Evolutionary conservation across 2,329 filamentous ascomycete genomes (phyloP), one percentile per base, ranked within the genome.

Genomic region (Colletotrichum spinosum): DNA sequence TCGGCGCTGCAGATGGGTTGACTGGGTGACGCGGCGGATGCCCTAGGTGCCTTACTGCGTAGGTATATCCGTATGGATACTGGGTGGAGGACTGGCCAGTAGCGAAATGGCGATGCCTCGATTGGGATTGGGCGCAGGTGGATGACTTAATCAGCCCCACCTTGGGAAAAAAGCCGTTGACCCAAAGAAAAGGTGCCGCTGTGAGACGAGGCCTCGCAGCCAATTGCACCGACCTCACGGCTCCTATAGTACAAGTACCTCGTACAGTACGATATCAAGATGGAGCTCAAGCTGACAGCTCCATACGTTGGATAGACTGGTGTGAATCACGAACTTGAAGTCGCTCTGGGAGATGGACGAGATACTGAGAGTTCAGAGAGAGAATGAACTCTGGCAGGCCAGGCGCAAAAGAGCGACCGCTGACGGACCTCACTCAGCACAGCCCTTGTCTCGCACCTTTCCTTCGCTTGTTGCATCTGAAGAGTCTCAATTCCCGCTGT

Each of bases 91-190:
- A 49, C 53, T 55, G 46, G 45, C 35, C 45, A 15, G 42, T 65
- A 65, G 58, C 63, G 63, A 65, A 42, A 65, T 65, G 63, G 63
- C 39, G 17, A 51, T 55, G 45, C 34, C 41, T 38, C 10, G 35
- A 48, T 34, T 34, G 34, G 58, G 17, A 65, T 62, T 63, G 58
- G 63, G 46, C 53, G 41, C 39, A 25, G 39, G 15, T 8, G 48
- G 57, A 53, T 57, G 63, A 65, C 48, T 50, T 65, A 65, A 62
- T 48, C 63, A 56, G 11, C 33, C n/a, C 58, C 52, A 52, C 58
- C n/a, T n/a, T 65, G 15, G 10, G n/a, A 41, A 9, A 4, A 3
- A 54, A 60, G 12, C 9, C 10, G 17, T 42, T 48, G 34, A 34
- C n/a, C n/a, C 34, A 25, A 34, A 52, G 8, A 50, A 50, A 51